Percentiles rank a stretch among this genome's conserved stretches.
phyloP scores from a whole-genome alignment of 352 stramenopile species.

The Bremia lactucae region DNA sequence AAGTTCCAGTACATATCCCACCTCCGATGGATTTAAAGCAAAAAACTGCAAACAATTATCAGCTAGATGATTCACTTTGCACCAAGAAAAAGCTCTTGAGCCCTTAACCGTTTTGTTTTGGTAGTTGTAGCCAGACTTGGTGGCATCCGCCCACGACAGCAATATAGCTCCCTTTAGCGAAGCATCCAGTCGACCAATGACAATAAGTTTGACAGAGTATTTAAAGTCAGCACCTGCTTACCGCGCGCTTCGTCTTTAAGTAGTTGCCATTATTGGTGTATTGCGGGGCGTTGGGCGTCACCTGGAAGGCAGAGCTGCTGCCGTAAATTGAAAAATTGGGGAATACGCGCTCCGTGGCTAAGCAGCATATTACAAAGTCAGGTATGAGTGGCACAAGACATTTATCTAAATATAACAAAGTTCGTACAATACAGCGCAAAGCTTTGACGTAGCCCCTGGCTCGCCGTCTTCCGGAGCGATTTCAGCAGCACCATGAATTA shows the following conservation, averaged over 20 bases:
- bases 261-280: slow-evolving; percentile 60
- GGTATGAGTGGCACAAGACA: too few species aligned
- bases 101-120: slow-evolving; percentile 62
- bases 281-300: slow-evolving; percentile 48
- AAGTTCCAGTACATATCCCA: slow-evolving; percentile 67
- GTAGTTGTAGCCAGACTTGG: slow-evolving; percentile 64
- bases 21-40: slow-evolving; percentile 62
- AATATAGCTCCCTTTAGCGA: slow-evolving; percentile 58
- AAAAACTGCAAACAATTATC: slow-evolving; percentile 53
- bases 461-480: slow-evolving; percentile 19
- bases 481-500: slow-evolving; percentile 30
- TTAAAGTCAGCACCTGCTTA: slow-evolving; percentile 10
- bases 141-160: slow-evolving; percentile 71
- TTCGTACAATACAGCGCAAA: slow-evolving; percentile 24
- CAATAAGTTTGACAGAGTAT: neutral
- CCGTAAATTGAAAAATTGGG: slow-evolving; percentile 68
- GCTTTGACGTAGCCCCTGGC: slow-evolving; percentile 10
- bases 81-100: neutral
- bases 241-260: slow-evolving; percentile 71
- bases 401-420: too few species aligned
- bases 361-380: slow-evolving; percentile 4
- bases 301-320: slow-evolving; percentile 66
- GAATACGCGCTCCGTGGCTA: slow-evolving; percentile 54
- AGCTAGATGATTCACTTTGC: slow-evolving; percentile 1
- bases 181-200: slow-evolving; percentile 8